Conservation (phyloP, 768 basidiomycete species). For the Amanita rubescens region DNA sequence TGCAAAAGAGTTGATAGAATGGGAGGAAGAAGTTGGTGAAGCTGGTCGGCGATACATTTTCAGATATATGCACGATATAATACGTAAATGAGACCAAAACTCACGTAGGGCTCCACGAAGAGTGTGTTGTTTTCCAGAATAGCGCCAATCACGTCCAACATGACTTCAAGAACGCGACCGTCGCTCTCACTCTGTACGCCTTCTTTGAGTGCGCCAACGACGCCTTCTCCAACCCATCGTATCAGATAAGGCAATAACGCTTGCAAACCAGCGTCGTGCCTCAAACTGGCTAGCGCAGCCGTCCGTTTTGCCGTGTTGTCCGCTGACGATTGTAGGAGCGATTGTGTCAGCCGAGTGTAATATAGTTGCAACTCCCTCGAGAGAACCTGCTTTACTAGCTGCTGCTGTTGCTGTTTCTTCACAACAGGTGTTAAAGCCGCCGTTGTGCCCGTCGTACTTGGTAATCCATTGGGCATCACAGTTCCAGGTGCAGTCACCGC, state of each 20-base stretch:
- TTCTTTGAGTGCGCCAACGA: constrained; percentile 55
- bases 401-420: constrained; percentile 46
- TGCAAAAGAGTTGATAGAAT: constrained; percentile 89
- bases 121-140: constrained; percentile 81
- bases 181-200: constrained; percentile 54
- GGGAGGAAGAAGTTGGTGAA: constrained; percentile 93
- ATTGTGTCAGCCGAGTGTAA: constrained; percentile 83
- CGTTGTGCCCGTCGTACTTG: constrained; percentile 12
- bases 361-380: constrained; percentile 93
- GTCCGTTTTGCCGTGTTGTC: constrained; percentile 64
- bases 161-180: constrained; percentile 66
- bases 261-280: constrained; percentile 86
- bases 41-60: constrained; percentile 35
- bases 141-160: constrained; percentile 80
- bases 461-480: constrained; percentile 23
- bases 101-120: constrained; percentile 93
- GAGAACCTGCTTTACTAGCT: constrained; percentile 85
- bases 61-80: neutral
- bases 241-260: constrained; percentile 90
- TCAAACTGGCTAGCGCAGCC: constrained; percentile 85
- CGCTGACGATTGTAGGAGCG: constrained; percentile 62
- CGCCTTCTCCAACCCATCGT: constrained; percentile 90
- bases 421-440: constrained; percentile 20
- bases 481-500: constrained; percentile 18
- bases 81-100: constrained; percentile 25